A percentile compares a stretch with the other conserved stretches of the same genome.
Evolutionary conservation across 2,329 filamentous ascomycete species (phyloP).

Genomic region (Xylaria sp.): DNA sequence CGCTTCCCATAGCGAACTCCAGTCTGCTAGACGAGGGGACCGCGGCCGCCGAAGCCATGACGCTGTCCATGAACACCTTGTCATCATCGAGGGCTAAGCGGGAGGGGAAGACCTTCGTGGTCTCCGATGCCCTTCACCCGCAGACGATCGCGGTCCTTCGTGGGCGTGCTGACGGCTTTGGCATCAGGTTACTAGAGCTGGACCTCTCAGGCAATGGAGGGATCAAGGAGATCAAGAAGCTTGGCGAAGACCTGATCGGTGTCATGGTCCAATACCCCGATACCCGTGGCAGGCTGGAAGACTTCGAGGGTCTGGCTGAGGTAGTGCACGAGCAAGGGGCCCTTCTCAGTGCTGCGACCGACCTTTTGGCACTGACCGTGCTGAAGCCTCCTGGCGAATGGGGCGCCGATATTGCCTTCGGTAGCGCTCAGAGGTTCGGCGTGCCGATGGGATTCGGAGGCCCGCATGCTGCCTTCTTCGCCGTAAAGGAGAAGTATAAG

Average conservation of each 20-base stretch:
- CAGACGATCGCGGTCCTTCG: slow-evolving; percentile 84
- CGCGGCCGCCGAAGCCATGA: slow-evolving; percentile 94
- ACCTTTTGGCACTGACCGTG: slow-evolving; percentile 83
- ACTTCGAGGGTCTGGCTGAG: slow-evolving; percentile 75
- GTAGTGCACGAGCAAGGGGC: slow-evolving; percentile 76
- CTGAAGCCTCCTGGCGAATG: slow-evolving; percentile 91
- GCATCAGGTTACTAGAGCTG: slow-evolving; percentile 73
- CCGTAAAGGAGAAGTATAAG: slow-evolving; percentile 88
- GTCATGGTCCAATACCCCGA: slow-evolving; percentile 96
- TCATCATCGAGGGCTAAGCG: slow-evolving; percentile 72
- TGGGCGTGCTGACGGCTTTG: slow-evolving; percentile 89
- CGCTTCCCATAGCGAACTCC: slow-evolving; percentile 84
- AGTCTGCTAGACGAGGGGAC: slow-evolving; percentile 90
- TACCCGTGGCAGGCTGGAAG: slow-evolving; percentile 77
- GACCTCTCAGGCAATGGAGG: slow-evolving; percentile 69
- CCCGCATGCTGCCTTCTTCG: slow-evolving; percentile 96
- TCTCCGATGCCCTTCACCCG: slow-evolving; percentile 80
- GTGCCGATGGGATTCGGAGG: slow-evolving; percentile 91
- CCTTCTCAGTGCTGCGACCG: slow-evolving; percentile 85
- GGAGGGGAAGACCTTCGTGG: slow-evolving; percentile 77
- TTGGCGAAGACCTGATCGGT: slow-evolving; percentile 82
- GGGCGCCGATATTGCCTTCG: slow-evolving; percentile 93
- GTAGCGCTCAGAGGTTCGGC: slow-evolving; percentile 87
- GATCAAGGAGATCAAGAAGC: slow-evolving; percentile 66
- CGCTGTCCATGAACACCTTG: slow-evolving; percentile 79